Conservation (phyloP, 83 land plant genomes). For the Picea mariana region DNA sequence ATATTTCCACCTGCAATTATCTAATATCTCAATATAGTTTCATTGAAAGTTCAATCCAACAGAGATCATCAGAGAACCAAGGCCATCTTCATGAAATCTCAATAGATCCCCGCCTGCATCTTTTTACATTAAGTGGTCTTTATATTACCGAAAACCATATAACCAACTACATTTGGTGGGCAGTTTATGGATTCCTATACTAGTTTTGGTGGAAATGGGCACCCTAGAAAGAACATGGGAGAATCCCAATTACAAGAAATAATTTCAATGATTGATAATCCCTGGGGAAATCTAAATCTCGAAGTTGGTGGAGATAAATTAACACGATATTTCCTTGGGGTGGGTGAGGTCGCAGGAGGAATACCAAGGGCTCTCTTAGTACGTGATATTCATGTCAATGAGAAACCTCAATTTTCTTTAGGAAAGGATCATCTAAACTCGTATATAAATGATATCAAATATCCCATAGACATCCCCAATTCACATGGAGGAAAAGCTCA, state of each 20-base stretch:
- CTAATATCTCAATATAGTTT: background rate
- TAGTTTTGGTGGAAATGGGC: background rate
- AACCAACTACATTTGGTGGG: background rate
- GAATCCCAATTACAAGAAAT: slow-evolving; percentile 1
- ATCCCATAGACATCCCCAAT: slow-evolving; percentile 1
- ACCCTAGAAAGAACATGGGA: background rate
- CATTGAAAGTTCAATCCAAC: background rate
- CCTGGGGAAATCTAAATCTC: background rate
- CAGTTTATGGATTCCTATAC: background rate
- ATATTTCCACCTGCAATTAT: background rate
- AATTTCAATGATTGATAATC: background rate
- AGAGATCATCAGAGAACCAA: background rate
- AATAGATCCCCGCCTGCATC: background rate
- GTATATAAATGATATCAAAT: background rate
- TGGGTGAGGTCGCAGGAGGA: background rate
- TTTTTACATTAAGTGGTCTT: background rate
- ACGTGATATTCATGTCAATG: too few species aligned
- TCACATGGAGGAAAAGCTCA: background rate
- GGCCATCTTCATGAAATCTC: background rate
- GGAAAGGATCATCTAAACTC: background rate
- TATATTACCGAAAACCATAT: background rate
- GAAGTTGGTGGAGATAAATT: slow-evolving; percentile 13
- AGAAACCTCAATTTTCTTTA: background rate
- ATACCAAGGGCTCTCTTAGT: background rate
- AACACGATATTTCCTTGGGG: slow-evolving; percentile 12